Conservation (phyloP, 768 basidiomycete genomes). For the Kwoniella pini region DNA sequence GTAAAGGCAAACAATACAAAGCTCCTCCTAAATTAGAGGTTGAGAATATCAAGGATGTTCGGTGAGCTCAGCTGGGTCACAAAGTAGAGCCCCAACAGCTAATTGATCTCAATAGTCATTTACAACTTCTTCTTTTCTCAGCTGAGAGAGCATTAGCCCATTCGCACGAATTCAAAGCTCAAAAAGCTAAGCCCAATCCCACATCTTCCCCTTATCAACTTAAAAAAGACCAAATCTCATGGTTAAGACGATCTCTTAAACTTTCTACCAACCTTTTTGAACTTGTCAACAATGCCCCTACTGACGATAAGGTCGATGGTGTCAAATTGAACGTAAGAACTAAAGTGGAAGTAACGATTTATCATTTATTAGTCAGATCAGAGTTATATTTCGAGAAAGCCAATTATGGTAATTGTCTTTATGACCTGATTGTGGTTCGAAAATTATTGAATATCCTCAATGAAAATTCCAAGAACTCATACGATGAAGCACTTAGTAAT, state of each 20-base stretch:
- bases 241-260: constrained; percentile 44
- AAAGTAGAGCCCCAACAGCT: background rate
- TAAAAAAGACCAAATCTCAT: constrained; percentile 46
- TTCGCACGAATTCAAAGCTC: constrained; percentile 70
- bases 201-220: constrained; percentile 7
- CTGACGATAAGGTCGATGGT: constrained; percentile 68
- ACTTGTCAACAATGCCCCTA: constrained; percentile 62
- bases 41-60: constrained; percentile 76
- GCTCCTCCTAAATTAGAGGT: constrained; percentile 68
- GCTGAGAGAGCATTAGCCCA: constrained; percentile 90
- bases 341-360: constrained; percentile 71
- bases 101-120: constrained; percentile 28
- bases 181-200: constrained; percentile 59
- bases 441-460: constrained; percentile 59
- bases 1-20: constrained; percentile 88
- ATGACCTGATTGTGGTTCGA: constrained; percentile 76
- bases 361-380: constrained; percentile 79
- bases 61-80: constrained; percentile 64
- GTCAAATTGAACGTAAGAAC: constrained; percentile 58
- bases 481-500: constrained; percentile 80
- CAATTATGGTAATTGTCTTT: constrained; percentile 68
- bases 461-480: constrained; percentile 62
- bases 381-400: constrained; percentile 75
- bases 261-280: constrained; percentile 46
- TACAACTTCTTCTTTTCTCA: constrained; percentile 78